Evolutionary conservation across 306 rosid species (phyloP), one percentile per base, ranked within the genome.

Genomic region (Cucurbita moschata): DNA sequence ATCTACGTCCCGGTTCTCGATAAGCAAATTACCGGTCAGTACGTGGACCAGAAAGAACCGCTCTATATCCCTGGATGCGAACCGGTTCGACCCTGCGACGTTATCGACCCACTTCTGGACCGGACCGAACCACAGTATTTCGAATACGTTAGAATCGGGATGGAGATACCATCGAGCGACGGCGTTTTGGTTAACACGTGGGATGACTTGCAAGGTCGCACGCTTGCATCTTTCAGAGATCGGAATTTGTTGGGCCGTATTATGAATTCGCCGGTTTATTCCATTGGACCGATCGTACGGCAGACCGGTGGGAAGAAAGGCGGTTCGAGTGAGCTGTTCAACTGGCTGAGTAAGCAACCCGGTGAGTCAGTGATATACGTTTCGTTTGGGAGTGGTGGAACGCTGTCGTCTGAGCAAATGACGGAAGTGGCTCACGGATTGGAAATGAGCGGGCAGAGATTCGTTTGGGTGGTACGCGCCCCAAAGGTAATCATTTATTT

Each of bases 281-380:
- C 80, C 0, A 37, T 82, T 5, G 82, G 85, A 73, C 95, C 89
- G 4, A 54, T 89, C 0, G 74, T 73, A 0, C 73, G 76, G 3
- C 14, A 0, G 21, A 15, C 11, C 49, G 79, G 79, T 40, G 35
- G 6, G 1, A 37, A 3, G 7, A 15, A 57, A 12, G 8, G 47
- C 14, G 5, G 75, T 37, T 51, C 76, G 56, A 62, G 7, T 3
- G 8, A 84, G 82, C 79, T 83, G 84, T 70, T 49, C 81, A 47
- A 79, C 6, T 91, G 97, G 97, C 55, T 91, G 67, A 90, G 85
- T 7, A 55, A 79, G 8, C 91, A 91, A 61, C 89, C 86, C 0
- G 18, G 0, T 1, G 76, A 83, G 46, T 87, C 89, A 0, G 86
- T 87, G 37, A 49, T 87, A 35, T 87, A 81, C 15, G 85, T 87